Conservation (phyloP, 2,329 filamentous ascomycete genomes). For the Fusarium sp. region DNA sequence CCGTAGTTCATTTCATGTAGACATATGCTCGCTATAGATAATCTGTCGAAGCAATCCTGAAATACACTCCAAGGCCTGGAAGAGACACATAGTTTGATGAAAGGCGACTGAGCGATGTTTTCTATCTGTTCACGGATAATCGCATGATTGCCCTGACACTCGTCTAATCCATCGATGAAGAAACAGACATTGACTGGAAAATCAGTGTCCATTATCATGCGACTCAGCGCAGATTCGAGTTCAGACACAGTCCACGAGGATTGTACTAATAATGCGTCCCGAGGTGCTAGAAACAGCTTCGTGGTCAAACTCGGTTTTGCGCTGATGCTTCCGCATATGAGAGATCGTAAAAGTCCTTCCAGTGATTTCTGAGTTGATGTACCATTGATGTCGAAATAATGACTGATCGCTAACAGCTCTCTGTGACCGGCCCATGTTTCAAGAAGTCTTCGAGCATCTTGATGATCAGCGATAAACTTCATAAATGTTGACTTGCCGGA, state of each 20-base stretch:
- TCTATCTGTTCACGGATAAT: slow-evolving; percentile 17
- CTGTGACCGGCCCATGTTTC: neutral
- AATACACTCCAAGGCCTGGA: slow-evolving; percentile 32
- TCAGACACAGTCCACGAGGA: slow-evolving; percentile 4
- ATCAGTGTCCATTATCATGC: neutral
- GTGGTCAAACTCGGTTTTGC: slow-evolving; percentile 8
- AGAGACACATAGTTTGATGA: slow-evolving; percentile 38
- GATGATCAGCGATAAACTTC: slow-evolving; percentile 18
- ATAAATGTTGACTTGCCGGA: slow-evolving; percentile 27
- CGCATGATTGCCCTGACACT: slow-evolving; percentile 30
- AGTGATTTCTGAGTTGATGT: slow-evolving; percentile 14
- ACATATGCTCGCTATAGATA: slow-evolving; percentile 12
- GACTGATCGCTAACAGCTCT: neutral
- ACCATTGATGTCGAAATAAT: slow-evolving; percentile 15
- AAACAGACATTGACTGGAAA: slow-evolving; percentile 23
- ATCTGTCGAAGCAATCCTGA: slow-evolving; percentile 4
- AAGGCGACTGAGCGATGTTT: slow-evolving; percentile 3
- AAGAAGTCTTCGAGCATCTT: neutral
- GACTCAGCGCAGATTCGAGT: slow-evolving; percentile 1
- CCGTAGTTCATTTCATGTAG: slow-evolving; percentile 30
- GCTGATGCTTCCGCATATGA: slow-evolving; percentile 28
- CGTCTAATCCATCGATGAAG: slow-evolving; percentile 43
- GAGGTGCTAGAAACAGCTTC: neutral
- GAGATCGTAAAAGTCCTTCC: slow-evolving; percentile 17
- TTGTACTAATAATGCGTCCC: neutral